phyloP scores from a whole-genome alignment of 306 rosid species.

The Canavalia gladiata region DNA sequence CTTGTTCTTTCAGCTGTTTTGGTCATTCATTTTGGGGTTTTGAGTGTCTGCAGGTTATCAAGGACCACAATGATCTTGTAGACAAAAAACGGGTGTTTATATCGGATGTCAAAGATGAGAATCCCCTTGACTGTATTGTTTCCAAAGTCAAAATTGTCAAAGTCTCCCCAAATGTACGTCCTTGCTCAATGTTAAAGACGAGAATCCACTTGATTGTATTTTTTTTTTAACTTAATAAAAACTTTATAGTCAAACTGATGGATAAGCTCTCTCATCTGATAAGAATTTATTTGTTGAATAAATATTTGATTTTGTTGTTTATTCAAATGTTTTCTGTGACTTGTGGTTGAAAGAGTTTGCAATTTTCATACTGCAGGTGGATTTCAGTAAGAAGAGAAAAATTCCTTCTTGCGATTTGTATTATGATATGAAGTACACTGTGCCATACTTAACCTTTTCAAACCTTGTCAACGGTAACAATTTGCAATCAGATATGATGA shows the following conservation, averaged over 20 bases:
- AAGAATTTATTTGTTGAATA: background rate
- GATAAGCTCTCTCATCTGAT: background rate
- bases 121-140: constrained; percentile 53
- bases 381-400: constrained; percentile 31
- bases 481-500: background rate
- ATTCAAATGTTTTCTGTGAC: background rate
- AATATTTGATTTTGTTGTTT: background rate
- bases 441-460: constrained; percentile 48
- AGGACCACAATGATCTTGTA: constrained; percentile 42
- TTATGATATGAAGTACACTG: constrained; percentile 51
- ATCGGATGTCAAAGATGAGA: constrained; percentile 54
- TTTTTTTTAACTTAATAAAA: too few species aligned
- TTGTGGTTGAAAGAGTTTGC: background rate
- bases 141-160: constrained; percentile 45
- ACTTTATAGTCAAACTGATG: too few species aligned
- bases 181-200: background rate
- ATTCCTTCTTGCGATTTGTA: constrained; percentile 47
- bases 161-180: constrained; percentile 39
- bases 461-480: constrained; percentile 36
- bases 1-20: background rate
- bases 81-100: constrained; percentile 51
- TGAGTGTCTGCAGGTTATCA: constrained; percentile 47
- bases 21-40: background rate
- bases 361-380: constrained; percentile 42
- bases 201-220: too few species aligned